Evolutionary conservation across 208 protist species (phyloP).

Genomic region (Trypanosoma platydactyli): DNA sequence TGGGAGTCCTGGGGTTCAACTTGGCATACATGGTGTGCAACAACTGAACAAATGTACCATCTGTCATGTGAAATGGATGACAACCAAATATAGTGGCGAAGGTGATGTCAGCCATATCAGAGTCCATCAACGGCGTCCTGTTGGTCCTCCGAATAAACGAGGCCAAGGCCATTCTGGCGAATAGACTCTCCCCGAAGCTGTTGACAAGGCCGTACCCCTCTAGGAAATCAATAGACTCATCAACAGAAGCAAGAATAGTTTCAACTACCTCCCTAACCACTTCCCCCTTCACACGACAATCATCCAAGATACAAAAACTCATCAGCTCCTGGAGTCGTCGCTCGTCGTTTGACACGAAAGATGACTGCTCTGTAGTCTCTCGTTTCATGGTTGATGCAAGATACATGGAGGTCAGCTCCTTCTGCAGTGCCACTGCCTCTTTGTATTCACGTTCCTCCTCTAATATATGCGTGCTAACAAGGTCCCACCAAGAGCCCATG

Average conservation of each 20-base stretch:
- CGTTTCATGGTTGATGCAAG: slow-evolving; percentile 40
- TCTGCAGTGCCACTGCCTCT: slow-evolving; percentile 38
- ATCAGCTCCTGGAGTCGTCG: slow-evolving; percentile 48
- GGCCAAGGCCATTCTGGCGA: slow-evolving; percentile 36
- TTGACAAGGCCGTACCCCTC: slow-evolving; percentile 37
- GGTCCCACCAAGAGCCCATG: slow-evolving; percentile 68
- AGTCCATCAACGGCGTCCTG: background rate
- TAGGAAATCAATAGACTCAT: slow-evolving; percentile 39
- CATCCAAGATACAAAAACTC: slow-evolving; percentile 22
- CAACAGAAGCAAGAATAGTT: slow-evolving; percentile 30
- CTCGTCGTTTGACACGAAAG: slow-evolving; percentile 54
- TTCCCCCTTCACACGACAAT: slow-evolving; percentile 24
- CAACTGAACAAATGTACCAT: slow-evolving; percentile 42
- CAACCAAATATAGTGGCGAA: slow-evolving; percentile 19
- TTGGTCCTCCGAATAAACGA: slow-evolving; percentile 26
- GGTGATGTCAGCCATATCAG: slow-evolving; percentile 1
- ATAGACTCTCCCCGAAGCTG: slow-evolving; percentile 27
- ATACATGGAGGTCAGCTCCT: slow-evolving; percentile 41
- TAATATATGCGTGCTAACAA: slow-evolving; percentile 67
- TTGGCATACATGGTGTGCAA: slow-evolving; percentile 25
- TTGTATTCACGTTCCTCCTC: slow-evolving; percentile 58
- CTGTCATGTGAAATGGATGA: slow-evolving; percentile 20
- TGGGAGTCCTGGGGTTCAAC: background rate
- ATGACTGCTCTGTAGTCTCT: slow-evolving; percentile 49
- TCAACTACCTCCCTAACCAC: slow-evolving; percentile 36